phyloP scores from a whole-genome alignment of 345 rosid species.

The Hypericum perforatum region DNA sequence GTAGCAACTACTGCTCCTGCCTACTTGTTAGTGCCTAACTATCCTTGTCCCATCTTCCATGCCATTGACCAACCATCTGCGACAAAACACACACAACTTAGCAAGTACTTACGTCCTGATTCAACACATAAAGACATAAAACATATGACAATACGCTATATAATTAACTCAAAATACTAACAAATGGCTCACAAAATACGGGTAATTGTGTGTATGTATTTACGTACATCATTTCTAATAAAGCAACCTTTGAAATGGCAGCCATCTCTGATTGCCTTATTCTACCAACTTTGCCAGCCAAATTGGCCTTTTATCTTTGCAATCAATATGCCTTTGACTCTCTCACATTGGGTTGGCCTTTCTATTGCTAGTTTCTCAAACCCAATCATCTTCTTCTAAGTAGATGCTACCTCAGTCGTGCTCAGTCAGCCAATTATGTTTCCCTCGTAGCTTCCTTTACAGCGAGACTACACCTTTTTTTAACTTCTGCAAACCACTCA shows the following conservation, averaged over 20 bases:
- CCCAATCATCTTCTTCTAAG: conserved; percentile 14
- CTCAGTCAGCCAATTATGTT: conserved; percentile 18
- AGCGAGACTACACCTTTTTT: conserved; percentile 14
- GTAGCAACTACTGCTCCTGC: no score
- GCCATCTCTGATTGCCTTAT: neutral
- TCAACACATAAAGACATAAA: no score
- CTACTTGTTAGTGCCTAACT: no score
- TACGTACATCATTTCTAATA: no score
- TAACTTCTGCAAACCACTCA: conserved; percentile 21
- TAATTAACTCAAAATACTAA: no score
- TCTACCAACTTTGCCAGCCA: conserved; percentile 16
- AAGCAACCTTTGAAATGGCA: conserved; percentile 9
- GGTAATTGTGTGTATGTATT: no score
- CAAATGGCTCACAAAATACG: no score
- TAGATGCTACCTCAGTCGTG: conserved; percentile 21
- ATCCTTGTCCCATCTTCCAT: no score
- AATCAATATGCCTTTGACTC: conserved; percentile 14
- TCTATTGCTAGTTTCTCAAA: conserved; percentile 23
- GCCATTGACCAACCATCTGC: no score
- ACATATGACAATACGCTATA: no score
- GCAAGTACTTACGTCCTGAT: no score
- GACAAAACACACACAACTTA: no score
- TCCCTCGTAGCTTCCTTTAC: conserved; percentile 19
- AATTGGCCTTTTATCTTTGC: conserved; percentile 21
- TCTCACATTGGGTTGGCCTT: conserved; percentile 21